Percentiles rank a stretch among this genome's conserved stretches.
phyloP scores from a whole-genome alignment of 73 alveolate genomes.

The Tetrahymena malaccensis region DNA sequence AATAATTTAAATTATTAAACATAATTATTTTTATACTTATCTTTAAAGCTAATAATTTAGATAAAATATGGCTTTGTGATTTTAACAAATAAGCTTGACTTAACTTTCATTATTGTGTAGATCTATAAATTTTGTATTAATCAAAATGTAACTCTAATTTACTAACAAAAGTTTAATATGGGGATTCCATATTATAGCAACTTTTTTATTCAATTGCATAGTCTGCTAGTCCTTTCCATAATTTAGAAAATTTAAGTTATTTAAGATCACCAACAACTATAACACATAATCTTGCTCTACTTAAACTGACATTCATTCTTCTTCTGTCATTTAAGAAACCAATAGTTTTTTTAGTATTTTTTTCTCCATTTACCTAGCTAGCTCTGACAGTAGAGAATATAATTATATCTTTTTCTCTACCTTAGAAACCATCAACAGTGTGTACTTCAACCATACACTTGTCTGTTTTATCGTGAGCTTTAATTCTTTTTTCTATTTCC shows the following conservation, averaged over 20 bases:
- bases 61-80: no score
- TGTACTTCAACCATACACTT: constrained; percentile 51
- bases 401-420: constrained; percentile 89
- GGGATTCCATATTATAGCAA: neutral
- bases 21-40: no score
- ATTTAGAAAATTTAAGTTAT: constrained; percentile 57
- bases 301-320: constrained; percentile 91
- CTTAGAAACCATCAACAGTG: constrained; percentile 94
- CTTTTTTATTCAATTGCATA: neutral
- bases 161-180: neutral
- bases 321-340: constrained; percentile 89
- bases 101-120: neutral
- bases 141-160: neutral
- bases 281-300: constrained; percentile 78
- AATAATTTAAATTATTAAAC: no score
- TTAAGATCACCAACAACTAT: constrained; percentile 77
- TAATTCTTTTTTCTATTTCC: constrained; percentile 23
- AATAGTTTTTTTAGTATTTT: constrained; percentile 47
- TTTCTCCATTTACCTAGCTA: constrained; percentile 7
- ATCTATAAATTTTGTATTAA: neutral
- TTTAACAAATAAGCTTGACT: no score
- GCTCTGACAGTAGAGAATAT: constrained; percentile 83
- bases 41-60: no score
- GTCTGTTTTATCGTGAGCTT: constrained; percentile 1
- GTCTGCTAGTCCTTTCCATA: constrained; percentile 44